phyloP scores from a whole-genome alignment of 495 filamentous ascomycete genomes.

The Evernia prunastri region DNA sequence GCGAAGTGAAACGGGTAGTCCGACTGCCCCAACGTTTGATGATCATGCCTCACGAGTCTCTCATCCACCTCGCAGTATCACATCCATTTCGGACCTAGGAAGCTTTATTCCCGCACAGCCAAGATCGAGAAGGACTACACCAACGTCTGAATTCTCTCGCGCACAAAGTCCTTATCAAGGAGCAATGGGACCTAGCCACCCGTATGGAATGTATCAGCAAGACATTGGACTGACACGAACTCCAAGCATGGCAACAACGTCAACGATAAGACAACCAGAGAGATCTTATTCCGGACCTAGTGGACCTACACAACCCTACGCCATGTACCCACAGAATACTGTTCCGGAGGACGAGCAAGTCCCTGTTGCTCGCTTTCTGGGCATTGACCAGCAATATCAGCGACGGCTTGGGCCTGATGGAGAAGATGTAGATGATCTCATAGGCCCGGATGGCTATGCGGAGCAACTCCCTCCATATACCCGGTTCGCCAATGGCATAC shows the following conservation, averaged over 20 bases:
- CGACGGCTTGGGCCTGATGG: constrained; percentile 69
- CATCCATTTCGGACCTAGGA: constrained; percentile 24
- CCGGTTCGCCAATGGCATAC: constrained; percentile 58
- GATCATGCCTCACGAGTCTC: constrained; percentile 42
- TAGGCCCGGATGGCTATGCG: constrained; percentile 85
- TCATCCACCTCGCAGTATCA: constrained; percentile 25
- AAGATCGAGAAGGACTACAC: constrained; percentile 23
- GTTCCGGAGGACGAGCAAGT: constrained; percentile 45
- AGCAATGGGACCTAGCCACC: constrained; percentile 50
- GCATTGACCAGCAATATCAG: constrained; percentile 56
- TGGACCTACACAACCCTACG: constrained; percentile 82
- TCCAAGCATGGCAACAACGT: constrained; percentile 58
- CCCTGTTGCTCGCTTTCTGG: constrained; percentile 57
- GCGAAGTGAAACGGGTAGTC: constrained; percentile 35
- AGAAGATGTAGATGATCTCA: constrained; percentile 75
- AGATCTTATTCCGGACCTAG: constrained; percentile 54
- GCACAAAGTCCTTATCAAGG: constrained; percentile 49
- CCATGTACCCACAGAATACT: constrained; percentile 75
- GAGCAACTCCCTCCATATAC: constrained; percentile 89
- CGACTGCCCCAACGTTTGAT: constrained; percentile 36
- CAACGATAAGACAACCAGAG: constrained; percentile 50
- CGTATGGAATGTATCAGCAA: constrained; percentile 51
- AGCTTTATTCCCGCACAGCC: constrained; percentile 7
- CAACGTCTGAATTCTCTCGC: constrained; percentile 31
- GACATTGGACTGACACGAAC: constrained; percentile 49